Evolutionary conservation across 148 eudicot species (phyloP).

Genomic region (Rhododendron molle): DNA sequence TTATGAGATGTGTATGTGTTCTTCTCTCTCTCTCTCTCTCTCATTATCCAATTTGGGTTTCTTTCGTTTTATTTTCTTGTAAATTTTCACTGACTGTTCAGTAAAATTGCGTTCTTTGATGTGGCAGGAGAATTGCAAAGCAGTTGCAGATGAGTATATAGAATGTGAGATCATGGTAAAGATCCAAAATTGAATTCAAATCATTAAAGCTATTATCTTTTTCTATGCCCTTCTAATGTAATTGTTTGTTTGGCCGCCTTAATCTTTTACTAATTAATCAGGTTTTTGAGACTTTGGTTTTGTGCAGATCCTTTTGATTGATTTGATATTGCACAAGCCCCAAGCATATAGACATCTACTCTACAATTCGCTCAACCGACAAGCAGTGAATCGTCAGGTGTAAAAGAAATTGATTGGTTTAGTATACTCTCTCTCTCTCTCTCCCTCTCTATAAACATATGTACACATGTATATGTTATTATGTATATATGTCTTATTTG

Average conservation of each 20-base stretch:
- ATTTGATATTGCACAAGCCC: constrained; percentile 81
- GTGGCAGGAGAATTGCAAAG: constrained; percentile 56
- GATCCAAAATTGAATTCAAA: not conserved
- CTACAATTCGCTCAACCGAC: constrained; percentile 52
- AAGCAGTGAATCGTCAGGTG: constrained; percentile 34
- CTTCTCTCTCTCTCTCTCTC: not conserved
- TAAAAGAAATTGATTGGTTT: not conserved
- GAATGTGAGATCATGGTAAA: constrained; percentile 82
- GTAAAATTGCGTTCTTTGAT: not conserved
- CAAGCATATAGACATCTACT: constrained; percentile 89
- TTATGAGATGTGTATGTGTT: constrained; percentile 56
- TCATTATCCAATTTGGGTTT: not conserved
- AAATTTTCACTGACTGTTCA: not conserved
- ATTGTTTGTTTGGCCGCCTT: not conserved
- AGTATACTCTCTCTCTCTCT: not conserved
- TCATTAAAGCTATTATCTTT: not conserved
- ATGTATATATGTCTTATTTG: not conserved
- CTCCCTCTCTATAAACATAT: not conserved
- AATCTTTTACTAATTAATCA: not conserved
- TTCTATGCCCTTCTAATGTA: not conserved
- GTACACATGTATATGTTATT: not conserved
- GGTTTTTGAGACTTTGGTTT: not conserved
- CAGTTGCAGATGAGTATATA: constrained; percentile 79
- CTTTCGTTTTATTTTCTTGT: not conserved
- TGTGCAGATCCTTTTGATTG: constrained; percentile 60